Conservation (phyloP, 768 basidiomycete genomes). For the Boletus reticulatus region DNA sequence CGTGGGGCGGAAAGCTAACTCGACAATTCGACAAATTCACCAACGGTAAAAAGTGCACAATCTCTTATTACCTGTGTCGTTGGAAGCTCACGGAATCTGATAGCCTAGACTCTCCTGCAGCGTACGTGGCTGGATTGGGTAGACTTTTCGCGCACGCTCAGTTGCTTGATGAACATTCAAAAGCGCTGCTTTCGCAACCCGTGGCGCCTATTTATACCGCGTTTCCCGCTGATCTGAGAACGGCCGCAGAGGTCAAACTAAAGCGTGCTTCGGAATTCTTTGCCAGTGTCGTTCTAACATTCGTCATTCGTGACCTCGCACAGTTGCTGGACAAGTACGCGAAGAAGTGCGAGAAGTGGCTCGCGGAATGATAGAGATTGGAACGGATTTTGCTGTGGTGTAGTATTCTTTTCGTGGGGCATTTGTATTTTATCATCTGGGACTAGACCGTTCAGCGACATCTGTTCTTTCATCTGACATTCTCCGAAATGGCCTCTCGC, state of each 20-base stretch:
- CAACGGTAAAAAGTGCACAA: conserved; percentile 81
- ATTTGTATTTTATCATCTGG: conserved; percentile 36
- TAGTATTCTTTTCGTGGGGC: conserved; percentile 25
- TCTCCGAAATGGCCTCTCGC: conserved; percentile 9
- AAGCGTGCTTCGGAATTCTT: conserved; percentile 90
- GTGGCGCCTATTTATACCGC: conserved; percentile 70
- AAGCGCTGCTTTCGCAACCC: conserved; percentile 64
- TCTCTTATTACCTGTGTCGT: conserved; percentile 2
- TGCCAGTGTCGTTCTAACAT: conserved; percentile 81
- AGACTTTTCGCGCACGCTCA: conserved; percentile 73
- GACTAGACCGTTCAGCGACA: conserved; percentile 32
- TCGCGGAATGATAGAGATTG: conserved; percentile 60
- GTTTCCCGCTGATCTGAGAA: conserved; percentile 62
- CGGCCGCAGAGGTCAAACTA: conserved; percentile 68
- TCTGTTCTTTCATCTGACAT: conserved; percentile 30
- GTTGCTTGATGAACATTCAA: conserved; percentile 84
- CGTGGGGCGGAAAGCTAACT: conserved; percentile 73
- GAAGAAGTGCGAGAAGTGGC: conserved; percentile 92
- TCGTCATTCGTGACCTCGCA: conserved; percentile 85
- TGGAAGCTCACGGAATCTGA: conserved; percentile 13
- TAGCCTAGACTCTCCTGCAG: conserved; percentile 86
- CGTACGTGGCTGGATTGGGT: conserved; percentile 75
- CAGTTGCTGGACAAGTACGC: conserved; percentile 89
- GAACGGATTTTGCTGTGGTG: conserved; percentile 23
- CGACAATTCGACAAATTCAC: conserved; percentile 81